phyloP scores from a whole-genome alignment of 306 rosid genomes.

The Potentilla sterilis region DNA sequence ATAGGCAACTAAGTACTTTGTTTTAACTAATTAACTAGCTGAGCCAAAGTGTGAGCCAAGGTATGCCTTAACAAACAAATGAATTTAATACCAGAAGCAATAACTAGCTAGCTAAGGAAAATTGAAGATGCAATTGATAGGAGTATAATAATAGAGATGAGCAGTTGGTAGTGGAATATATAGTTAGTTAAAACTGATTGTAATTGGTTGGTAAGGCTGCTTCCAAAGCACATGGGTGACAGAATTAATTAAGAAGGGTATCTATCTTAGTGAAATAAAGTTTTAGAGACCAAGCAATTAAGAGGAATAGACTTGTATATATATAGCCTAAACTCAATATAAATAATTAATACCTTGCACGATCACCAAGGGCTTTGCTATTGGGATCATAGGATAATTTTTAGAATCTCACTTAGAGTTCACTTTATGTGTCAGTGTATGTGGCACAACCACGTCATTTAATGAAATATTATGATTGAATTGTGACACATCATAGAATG shows the following conservation, averaged over 20 bases:
- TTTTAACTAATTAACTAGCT: neutral
- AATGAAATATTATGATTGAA: too few species aligned
- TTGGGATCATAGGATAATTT: neutral
- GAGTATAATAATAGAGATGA: neutral
- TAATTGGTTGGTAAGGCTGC: constrained; percentile 32
- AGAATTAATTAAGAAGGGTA: neutral
- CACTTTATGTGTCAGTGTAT: too few species aligned
- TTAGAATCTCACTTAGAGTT: too few species aligned
- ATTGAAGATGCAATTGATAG: neutral
- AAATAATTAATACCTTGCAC: neutral
- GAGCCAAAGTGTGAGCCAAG: neutral
- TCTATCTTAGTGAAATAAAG: neutral
- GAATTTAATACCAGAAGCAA: neutral
- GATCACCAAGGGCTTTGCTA: neutral
- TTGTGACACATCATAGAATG: too few species aligned
- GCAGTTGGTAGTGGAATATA: constrained; percentile 8
- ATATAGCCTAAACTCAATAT: neutral
- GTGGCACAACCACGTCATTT: too few species aligned
- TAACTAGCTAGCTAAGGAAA: neutral
- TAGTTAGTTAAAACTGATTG: constrained; percentile 17
- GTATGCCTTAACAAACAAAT: neutral
- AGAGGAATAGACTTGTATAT: neutral
- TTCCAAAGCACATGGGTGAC: constrained; percentile 24
- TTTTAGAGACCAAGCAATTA: neutral
- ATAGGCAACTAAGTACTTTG: too few species aligned